Conservation (phyloP, 768 basidiomycete species). For the Leccinum uliginosum region DNA sequence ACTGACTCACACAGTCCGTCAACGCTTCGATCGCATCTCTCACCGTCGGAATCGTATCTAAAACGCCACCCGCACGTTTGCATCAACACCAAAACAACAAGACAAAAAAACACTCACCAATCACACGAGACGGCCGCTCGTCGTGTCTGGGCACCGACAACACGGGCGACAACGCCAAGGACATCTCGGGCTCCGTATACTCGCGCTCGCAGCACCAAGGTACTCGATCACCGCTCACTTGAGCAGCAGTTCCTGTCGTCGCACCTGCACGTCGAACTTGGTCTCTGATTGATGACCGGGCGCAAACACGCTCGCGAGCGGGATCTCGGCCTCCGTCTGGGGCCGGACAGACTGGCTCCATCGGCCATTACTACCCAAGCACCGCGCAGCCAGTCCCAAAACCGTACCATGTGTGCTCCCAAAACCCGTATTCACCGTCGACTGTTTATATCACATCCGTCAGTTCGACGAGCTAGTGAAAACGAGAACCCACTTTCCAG, state of each 20-base stretch:
- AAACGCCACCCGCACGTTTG: background rate
- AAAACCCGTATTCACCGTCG: slow-evolving; percentile 49
- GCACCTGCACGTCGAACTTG: slow-evolving; percentile 57
- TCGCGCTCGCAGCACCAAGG: slow-evolving; percentile 62
- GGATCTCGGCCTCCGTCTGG: too few species aligned
- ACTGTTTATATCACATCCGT: background rate
- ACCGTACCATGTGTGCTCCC: slow-evolving; percentile 63
- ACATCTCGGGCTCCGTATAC: slow-evolving; percentile 79
- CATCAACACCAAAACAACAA: background rate
- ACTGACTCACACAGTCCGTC: slow-evolving; percentile 55
- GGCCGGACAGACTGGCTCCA: background rate
- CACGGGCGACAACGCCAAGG: slow-evolving; percentile 65
- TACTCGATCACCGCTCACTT: slow-evolving; percentile 63
- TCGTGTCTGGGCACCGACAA: slow-evolving; percentile 53
- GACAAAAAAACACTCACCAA: slow-evolving; percentile 40
- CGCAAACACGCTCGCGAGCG: slow-evolving; percentile 41
- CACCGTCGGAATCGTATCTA: slow-evolving; percentile 73
- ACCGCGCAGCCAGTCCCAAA: too few species aligned
- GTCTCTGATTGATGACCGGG: slow-evolving; percentile 53
- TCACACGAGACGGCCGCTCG: slow-evolving; percentile 53
- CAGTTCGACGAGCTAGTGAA: too few species aligned
- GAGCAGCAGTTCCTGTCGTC: slow-evolving; percentile 52
- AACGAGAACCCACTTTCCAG: slow-evolving; percentile 36
- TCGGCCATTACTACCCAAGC: too few species aligned
- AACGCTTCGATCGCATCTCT: slow-evolving; percentile 70